Evolutionary conservation across 2,329 filamentous ascomycete species (phyloP), one percentile per base, ranked within the genome.

Genomic region (Nemania sp.): DNA sequence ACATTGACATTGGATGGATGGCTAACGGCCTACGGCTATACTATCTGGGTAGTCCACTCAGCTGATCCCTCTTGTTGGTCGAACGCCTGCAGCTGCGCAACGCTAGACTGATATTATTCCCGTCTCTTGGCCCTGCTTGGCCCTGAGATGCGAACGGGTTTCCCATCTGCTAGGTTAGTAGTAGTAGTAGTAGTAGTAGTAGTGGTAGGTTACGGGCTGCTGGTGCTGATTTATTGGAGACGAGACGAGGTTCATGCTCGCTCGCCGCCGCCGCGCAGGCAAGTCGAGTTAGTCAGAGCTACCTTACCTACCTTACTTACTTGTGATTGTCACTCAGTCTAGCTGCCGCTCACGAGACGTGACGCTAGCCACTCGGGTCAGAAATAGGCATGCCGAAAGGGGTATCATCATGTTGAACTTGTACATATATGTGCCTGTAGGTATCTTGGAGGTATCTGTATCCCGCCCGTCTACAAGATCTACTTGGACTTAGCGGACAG

Each of bases 61-160:
- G 46, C 46, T 35, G 29, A 48, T 48, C 25, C 29, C 17, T 48
- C 7, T 29, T 35, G 25, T 48, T 20, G 46, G 29, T 34, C 47
- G 12, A 20, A 40, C 34, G 25, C 25, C 32, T n/a, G 15, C 35
- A 32, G 29, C 11, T 17, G 5, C n/a, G n/a, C n/a, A n/a, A 29
- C 25, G 25, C 25, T 29, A 29, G 25, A 29, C 25, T 45, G 40
- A 39, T 57, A 32, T 29, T 52, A 57, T 57, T 57, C 55, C 48
- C 55, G 46, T n/a, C 35, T 35, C 37, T 46, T 29, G 43, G 21
- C 25, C 25, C 25, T 29, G 25, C 37, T 46, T 29, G 43, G 21
- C 25, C 25, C 25, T 29, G 25, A 29, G 25, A 29, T 29, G 25
- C 25, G 25, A 29, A 29, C 25, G 25, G 25, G 4, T 29, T 7